Base-by-base conservation (phyloP, 495 filamentous ascomycete genomes). In the Hypoxylon intermedium region DNA sequence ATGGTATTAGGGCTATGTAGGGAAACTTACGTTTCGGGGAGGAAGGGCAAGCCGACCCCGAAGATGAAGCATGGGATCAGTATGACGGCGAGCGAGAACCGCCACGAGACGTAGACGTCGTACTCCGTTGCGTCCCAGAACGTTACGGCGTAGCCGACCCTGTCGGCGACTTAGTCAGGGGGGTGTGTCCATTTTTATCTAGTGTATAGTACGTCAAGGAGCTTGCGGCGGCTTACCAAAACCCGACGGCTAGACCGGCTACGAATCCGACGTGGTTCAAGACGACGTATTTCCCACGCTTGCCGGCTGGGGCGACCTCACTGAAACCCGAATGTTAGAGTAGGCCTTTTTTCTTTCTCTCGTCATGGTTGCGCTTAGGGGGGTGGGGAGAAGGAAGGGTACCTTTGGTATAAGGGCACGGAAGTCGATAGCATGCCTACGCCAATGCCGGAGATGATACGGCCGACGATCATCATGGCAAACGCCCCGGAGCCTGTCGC, bases 401-500 rank as follows among this genome's bases (percentile, higher is more conserved):
- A 80, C 82, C 79, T 83, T 55, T 83, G 82, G 50, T 84, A 85
- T 5, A 84, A 56, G 2, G 83, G 82, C 11, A 84, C 81, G n/a
- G 79, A 75, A 5, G 80, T 82, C 3, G 80, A 83, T 3, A 85
- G 71, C 38, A 84, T 67, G 0, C 78, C 80, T 12, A 78, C 75
- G 0, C 82, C 82, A 18, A 81, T 40, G 2, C 82, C 82, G 0
- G 79, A 77, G 30, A 83, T 75, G 21, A 84, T 74, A 13, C 82
- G 74, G 1, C 81, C 81, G 11, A 74, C 65, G 19, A 83, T 72
- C 67, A 85, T 79, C 79, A 82, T 79, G n/a, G 69, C 74, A 3
- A 78, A 70, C 0, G 77, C 80, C 6, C 67, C 63, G 2, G 70
- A 46, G 1, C 80, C 79, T 5, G 53, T 57, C 0, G 79, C 77